Evolutionary conservation across 441 rosid species (phyloP).

Genomic region (Sinapis alba): DNA sequence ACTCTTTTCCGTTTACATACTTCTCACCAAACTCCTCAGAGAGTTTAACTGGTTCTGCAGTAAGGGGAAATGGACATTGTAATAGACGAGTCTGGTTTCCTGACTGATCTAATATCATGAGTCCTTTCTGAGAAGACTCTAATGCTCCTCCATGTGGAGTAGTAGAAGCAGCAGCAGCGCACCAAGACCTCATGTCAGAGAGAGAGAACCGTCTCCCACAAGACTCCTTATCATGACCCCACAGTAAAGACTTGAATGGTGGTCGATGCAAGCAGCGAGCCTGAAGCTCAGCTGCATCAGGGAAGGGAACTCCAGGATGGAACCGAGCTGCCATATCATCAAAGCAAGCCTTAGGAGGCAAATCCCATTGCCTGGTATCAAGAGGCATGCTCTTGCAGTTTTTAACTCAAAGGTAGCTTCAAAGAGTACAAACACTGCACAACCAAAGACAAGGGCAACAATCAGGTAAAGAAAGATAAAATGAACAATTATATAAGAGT

Average conservation of each 20-base stretch:
- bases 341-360: constrained; percentile 48
- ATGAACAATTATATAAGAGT: not conserved
- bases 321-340: constrained; percentile 43
- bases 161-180: constrained; percentile 11
- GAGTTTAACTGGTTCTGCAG: constrained; percentile 37
- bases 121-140: constrained; percentile 49
- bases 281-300: constrained; percentile 44
- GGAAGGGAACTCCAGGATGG: not conserved
- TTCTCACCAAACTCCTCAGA: constrained; percentile 45
- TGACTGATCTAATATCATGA: constrained; percentile 70
- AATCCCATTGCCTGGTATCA: constrained; percentile 45
- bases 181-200: constrained; percentile 35
- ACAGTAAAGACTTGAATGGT: constrained; percentile 37
- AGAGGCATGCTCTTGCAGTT: constrained; percentile 52
- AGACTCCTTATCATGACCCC: constrained; percentile 33
- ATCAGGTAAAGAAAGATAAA: constrained; percentile 9
- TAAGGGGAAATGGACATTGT: constrained; percentile 44
- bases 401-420: constrained; percentile 33
- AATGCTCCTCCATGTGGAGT: constrained; percentile 32
- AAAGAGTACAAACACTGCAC: constrained; percentile 40
- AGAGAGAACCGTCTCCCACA: constrained; percentile 40
- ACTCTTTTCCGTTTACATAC: constrained; percentile 41
- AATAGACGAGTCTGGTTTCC: constrained; percentile 68
- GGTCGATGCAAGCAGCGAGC: constrained; percentile 42
- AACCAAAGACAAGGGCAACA: constrained; percentile 27